Base-by-base conservation (phyloP, 129 eudicot species). In the Artemisia annua region DNA sequence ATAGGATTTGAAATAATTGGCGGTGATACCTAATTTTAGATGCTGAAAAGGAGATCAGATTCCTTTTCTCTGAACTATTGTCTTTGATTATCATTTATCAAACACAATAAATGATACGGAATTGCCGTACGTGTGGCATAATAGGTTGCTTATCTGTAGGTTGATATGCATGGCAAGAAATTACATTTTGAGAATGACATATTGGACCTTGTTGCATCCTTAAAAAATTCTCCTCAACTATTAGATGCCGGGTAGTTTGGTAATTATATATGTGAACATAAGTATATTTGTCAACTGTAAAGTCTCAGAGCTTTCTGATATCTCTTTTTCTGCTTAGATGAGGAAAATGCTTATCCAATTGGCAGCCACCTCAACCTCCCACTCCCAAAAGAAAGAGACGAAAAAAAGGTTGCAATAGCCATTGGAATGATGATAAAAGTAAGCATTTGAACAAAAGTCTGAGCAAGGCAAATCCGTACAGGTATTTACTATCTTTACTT, bases 151-250 rank as follows among this genome's bases (percentile, higher is more conserved):
- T 63, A 56, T 55, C 72, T 78, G 43, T 70, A 70, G 39, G 72
- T 70, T 70, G 81, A 70, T 51, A 73, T 73, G 70, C 78, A 73
- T 73, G 70, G 43, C 78, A 26, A 32, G 59, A 73, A 73, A 61
- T 51, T 60, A 28, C 62, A 62, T 62, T 18, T 61, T 39, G 28
- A n/a, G 26, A 63, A 35, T 35, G 50, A 63, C 22, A 35, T 63
- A 11, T 5, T 63, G 35, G 43, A 63, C 50, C 49, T 61, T 61
- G 66, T 24, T 19, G 66, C 48, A 61, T 61, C 66, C 66, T 32
- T 32, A 28, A 32, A 63, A 28, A 35, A 30, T 32, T 32, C 20
- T 63, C 30, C 55, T 12, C 48, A 28, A 20, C 18, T 48, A 61
- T 72, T 4, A 63, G 44, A 63, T 67, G 71, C 16, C 35, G 71